Conservation (phyloP, 805 yeast species). For the Pichia sporocuriosa region DNA sequence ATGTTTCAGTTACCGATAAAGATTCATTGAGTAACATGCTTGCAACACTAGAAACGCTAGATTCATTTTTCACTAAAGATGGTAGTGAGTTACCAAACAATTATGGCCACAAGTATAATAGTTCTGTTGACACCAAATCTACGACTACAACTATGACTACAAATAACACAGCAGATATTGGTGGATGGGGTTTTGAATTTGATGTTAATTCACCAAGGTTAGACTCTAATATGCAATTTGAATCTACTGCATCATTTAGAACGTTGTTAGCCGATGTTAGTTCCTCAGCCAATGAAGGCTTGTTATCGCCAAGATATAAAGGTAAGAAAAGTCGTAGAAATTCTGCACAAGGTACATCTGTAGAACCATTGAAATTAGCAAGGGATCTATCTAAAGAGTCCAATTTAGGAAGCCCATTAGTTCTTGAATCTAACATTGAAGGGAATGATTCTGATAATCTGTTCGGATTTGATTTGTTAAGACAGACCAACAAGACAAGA, state of each 20-base stretch:
- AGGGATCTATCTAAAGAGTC: conserved; percentile 13
- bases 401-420: conserved; percentile 3
- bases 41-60: conserved; percentile 86
- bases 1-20: conserved; percentile 47
- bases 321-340: conserved; percentile 8
- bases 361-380: conserved; percentile 17
- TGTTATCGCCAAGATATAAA: conserved; percentile 12
- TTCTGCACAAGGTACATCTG: conserved; percentile 12
- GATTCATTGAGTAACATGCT: conserved; percentile 84
- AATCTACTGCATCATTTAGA: conserved; percentile 69
- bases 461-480: conserved; percentile 39
- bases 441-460: conserved; percentile 34
- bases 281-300: conserved; percentile 8
- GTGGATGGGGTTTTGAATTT: conserved; percentile 21
- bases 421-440: conserved; percentile 16
- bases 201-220: conserved; percentile 22
- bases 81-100: conserved; percentile 22
- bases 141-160: conserved; percentile 34
- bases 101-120: conserved; percentile 38
- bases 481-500: conserved; percentile 32
- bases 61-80: conserved; percentile 77
- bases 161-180: conserved; percentile 14
- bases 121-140: conserved; percentile 57
- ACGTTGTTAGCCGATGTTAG: conserved; percentile 26
- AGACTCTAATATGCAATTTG: conserved; percentile 23